Evolutionary conservation across 495 filamentous ascomycete genomes (phyloP).

Genomic region (Aspergillus incahuasiensis): DNA sequence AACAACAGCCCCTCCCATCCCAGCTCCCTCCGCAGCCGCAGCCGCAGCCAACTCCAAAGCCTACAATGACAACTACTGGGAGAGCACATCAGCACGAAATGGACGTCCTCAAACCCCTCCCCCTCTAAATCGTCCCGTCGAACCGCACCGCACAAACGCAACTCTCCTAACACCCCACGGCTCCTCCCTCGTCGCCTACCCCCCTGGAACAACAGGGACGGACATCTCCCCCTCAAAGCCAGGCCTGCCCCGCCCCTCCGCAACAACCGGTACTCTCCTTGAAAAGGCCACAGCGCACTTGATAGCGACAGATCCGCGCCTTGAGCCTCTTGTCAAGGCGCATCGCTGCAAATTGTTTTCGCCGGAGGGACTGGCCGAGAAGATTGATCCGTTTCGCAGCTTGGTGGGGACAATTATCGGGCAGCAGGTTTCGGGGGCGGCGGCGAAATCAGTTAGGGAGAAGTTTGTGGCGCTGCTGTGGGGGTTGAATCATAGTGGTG

Average conservation of each 20-base stretch:
- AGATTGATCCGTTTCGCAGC: constrained; percentile 81
- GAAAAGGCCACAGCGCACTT: constrained; percentile 75
- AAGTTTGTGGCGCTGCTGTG: constrained; percentile 81
- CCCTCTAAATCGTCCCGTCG: constrained; percentile 52
- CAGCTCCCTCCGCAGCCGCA: not conserved
- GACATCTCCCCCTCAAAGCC: constrained; percentile 57
- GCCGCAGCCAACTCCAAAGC: not conserved
- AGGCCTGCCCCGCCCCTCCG: constrained; percentile 42
- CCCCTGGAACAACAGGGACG: constrained; percentile 27
- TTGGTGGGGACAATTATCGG: constrained; percentile 84
- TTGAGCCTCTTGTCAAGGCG: constrained; percentile 66
- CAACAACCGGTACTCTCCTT: constrained; percentile 69
- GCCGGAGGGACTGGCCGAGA: constrained; percentile 73
- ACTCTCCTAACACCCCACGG: constrained; percentile 75
- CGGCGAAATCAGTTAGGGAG: constrained; percentile 78
- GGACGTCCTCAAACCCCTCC: constrained; percentile 33
- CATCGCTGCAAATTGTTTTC: constrained; percentile 78
- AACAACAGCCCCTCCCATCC: not conserved
- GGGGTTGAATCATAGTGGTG: constrained; percentile 11
- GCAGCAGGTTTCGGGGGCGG: constrained; percentile 91
- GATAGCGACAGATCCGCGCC: constrained; percentile 66
- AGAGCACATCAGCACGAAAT: constrained; percentile 9
- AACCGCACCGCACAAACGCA: constrained; percentile 66
- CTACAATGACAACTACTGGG: not conserved
- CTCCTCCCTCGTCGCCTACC: constrained; percentile 59